Percentiles rank a stretch among this genome's conserved stretches.
phyloP scores from a whole-genome alignment of 805 yeast genomes.

The Yamadazyma philogaea region DNA sequence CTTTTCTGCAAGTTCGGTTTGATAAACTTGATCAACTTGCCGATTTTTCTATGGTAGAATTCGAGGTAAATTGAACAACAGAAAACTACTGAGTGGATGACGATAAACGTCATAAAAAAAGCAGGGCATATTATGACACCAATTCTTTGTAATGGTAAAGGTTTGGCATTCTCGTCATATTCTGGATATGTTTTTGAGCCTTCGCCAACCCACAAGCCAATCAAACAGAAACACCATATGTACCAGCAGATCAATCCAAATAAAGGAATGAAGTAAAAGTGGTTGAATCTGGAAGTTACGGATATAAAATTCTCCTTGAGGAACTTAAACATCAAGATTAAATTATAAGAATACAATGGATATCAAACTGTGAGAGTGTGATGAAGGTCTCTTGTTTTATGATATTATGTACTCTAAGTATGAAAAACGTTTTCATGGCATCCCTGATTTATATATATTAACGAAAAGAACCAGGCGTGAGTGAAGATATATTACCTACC shows the following conservation, averaged over 20 bases:
- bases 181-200: conserved; percentile 22
- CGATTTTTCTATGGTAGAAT: conserved; percentile 27
- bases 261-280: conserved; percentile 23
- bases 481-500: background rate
- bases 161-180: conserved; percentile 20
- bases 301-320: conserved; percentile 12
- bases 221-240: conserved; percentile 19
- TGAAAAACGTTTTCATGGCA: background rate
- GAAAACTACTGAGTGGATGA: conserved; percentile 22
- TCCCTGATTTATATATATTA: conserved; percentile 1
- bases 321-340: conserved; percentile 3
- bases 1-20: conserved; percentile 22
- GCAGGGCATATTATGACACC: conserved; percentile 23
- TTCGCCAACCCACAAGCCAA: conserved; percentile 20
- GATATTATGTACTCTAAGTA: background rate
- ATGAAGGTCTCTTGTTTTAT: background rate
- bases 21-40: conserved; percentile 27
- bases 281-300: conserved; percentile 22
- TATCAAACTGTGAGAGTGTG: background rate
- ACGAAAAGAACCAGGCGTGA: background rate
- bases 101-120: conserved; percentile 20
- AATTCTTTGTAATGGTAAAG: conserved; percentile 25
- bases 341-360: background rate
- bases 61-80: conserved; percentile 24
- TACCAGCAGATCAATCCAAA: conserved; percentile 27